These are phyloP conservation scores for Pilatotrama ljubarskyi DNA, from an alignment of 768 basidiomycete species.

Conservation along the genomic window DNA sequence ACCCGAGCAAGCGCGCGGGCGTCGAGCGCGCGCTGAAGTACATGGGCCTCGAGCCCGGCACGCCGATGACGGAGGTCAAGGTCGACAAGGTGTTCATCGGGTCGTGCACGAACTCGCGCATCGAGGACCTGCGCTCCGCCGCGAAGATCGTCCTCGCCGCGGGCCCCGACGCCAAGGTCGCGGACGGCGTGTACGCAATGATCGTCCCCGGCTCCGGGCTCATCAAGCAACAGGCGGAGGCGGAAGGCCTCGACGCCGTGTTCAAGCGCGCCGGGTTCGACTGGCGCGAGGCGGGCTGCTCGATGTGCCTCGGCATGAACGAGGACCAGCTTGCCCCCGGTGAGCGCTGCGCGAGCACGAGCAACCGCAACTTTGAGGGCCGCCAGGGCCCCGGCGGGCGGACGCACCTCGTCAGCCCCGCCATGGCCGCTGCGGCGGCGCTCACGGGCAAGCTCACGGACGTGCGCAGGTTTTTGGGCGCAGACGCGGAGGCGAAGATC, in stretches of 20 bases:
- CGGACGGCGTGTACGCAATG: slow-evolving; percentile 57
- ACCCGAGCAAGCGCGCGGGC: slow-evolving; percentile 45
- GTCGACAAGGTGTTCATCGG: slow-evolving; percentile 71
- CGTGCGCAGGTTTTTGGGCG: slow-evolving; percentile 52
- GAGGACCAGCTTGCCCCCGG: slow-evolving; percentile 62
- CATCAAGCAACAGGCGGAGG: slow-evolving; percentile 65
- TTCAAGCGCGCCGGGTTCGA: slow-evolving; percentile 69
- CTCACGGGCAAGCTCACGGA: slow-evolving; percentile 60
- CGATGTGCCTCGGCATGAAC: slow-evolving; percentile 75
- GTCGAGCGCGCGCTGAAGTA: slow-evolving; percentile 57
- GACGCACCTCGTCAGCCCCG: slow-evolving; percentile 65
- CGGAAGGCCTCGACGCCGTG: slow-evolving; percentile 61
- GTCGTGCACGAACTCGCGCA: slow-evolving; percentile 68
- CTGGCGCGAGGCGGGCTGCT: slow-evolving; percentile 70
- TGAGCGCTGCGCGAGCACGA: slow-evolving; percentile 60
- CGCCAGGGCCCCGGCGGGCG: slow-evolving; percentile 62
- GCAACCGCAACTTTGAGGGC: slow-evolving; percentile 69
- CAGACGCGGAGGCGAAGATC: slow-evolving; percentile 30
- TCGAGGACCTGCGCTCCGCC: slow-evolving; percentile 64
- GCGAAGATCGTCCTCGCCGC: slow-evolving; percentile 54
- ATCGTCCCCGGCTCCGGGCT: slow-evolving; percentile 68
- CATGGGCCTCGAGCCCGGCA: slow-evolving; percentile 59
- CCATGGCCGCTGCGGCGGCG: slow-evolving; percentile 68
- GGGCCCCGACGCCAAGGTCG: slow-evolving; percentile 51
- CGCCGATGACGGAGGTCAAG: slow-evolving; percentile 55